phyloP scores from a whole-genome alignment of 345 rosid species.

The Gossypium stocksii region DNA sequence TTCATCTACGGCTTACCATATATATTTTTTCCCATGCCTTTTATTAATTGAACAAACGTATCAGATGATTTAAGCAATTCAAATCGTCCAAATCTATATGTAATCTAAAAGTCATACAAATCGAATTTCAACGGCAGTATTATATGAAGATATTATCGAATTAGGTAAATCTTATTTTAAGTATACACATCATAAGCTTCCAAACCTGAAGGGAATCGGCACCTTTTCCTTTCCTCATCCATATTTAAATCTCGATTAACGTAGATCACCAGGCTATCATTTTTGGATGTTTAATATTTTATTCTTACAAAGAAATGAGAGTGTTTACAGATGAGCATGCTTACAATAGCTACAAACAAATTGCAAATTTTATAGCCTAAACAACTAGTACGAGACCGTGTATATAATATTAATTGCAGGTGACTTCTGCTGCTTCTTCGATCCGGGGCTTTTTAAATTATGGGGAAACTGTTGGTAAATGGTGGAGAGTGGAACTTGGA shows the following conservation, averaged over 20 bases:
- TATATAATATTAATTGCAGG: background rate
- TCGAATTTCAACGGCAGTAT: background rate
- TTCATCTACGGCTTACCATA: background rate
- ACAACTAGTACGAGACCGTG: background rate
- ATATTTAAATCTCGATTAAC: background rate
- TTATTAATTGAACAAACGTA: background rate
- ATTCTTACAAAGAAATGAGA: background rate
- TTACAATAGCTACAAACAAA: background rate
- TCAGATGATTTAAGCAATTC: background rate
- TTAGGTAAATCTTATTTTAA: slow-evolving; percentile 6
- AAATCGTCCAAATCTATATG: background rate
- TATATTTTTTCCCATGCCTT: background rate
- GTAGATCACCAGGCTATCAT: background rate
- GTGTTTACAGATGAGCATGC: background rate
- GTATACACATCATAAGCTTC: background rate
- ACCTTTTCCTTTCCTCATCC: background rate
- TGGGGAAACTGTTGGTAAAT: slow-evolving; percentile 13
- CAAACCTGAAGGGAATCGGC: background rate
- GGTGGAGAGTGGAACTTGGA: slow-evolving; percentile 11
- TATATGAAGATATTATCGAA: background rate
- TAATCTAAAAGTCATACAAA: background rate
- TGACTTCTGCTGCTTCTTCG: background rate
- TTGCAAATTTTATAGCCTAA: background rate
- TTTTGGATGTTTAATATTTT: background rate
- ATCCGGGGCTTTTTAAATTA: background rate